phyloP scores from a whole-genome alignment of 441 rosid species.

The Gossypium davidsonii region DNA sequence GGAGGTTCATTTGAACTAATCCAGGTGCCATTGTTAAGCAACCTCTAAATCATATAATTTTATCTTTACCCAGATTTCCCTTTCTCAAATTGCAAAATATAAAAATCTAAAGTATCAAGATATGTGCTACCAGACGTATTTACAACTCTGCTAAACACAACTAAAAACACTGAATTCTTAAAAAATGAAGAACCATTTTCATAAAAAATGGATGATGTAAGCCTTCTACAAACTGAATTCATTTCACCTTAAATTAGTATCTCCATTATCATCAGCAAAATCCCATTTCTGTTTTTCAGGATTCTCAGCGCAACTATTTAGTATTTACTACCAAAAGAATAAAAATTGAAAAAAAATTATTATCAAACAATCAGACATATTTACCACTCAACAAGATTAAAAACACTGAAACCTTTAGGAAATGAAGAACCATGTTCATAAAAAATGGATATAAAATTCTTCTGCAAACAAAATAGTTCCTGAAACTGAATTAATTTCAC shows the following conservation, averaged over 20 bases:
- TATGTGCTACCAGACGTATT: neutral
- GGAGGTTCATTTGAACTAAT: neutral
- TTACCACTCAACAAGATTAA: constrained; percentile 1
- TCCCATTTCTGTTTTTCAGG: neutral
- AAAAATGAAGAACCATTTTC: neutral
- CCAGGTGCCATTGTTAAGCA: neutral
- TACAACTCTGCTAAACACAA: neutral
- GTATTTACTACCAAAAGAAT: neutral
- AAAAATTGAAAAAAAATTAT: neutral
- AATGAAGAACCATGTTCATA: neutral
- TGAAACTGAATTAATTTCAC: neutral
- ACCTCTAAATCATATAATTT: neutral
- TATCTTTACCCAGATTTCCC: neutral
- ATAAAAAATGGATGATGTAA: neutral
- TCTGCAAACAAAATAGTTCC: neutral
- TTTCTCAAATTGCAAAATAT: neutral
- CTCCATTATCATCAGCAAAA: neutral
- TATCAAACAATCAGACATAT: neutral
- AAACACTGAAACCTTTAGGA: neutral
- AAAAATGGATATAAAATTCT: neutral
- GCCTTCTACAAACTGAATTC: neutral
- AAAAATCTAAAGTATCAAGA: neutral
- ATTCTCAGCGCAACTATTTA: neutral
- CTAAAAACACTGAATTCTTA: neutral
- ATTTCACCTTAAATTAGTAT: neutral